These are phyloP conservation scores for Saitozyma sp. DNA, from an alignment of 768 basidiomycete species.

Conservation along the genomic window DNA sequence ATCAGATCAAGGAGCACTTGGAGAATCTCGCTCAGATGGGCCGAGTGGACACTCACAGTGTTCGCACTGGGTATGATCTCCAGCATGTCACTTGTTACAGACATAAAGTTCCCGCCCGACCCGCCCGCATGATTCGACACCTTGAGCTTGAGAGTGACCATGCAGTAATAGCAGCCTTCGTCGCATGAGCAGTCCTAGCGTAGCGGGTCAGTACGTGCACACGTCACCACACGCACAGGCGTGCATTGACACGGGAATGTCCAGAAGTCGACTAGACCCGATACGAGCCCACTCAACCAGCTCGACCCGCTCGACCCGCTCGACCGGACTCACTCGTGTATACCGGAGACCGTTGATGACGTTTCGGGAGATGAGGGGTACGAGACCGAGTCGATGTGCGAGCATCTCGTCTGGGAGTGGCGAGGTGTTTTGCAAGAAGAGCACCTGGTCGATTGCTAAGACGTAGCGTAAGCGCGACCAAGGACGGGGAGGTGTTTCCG, in stretches of 20 bases:
- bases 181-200: conserved; percentile 86
- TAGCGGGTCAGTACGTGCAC: background rate
- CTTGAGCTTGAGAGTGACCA: conserved; percentile 75
- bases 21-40: background rate
- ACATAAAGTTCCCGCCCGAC: conserved; percentile 64
- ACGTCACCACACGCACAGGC: background rate
- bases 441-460: conserved; percentile 93
- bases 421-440: conserved; percentile 84
- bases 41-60: conserved; percentile 23
- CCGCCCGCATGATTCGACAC: conserved; percentile 65
- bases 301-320: too few species aligned
- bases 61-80: conserved; percentile 39
- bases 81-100: conserved; percentile 77
- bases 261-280: conserved; percentile 56
- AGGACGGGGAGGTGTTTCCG: background rate
- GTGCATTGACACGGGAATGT: background rate
- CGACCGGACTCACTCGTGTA: conserved; percentile 48
- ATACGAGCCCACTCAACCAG: conserved; percentile 58
- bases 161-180: conserved; percentile 79
- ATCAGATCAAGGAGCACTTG: too few species aligned
- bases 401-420: conserved; percentile 97
- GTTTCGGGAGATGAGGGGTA: conserved; percentile 82
- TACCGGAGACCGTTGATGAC: conserved; percentile 78
- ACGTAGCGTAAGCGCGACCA: conserved; percentile 2
- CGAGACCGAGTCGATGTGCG: conserved; percentile 90